These are phyloP conservation scores for Alternaria alternata DNA, from an alignment of 2,329 filamentous ascomycete genomes.

Conservation along the genomic window DNA sequence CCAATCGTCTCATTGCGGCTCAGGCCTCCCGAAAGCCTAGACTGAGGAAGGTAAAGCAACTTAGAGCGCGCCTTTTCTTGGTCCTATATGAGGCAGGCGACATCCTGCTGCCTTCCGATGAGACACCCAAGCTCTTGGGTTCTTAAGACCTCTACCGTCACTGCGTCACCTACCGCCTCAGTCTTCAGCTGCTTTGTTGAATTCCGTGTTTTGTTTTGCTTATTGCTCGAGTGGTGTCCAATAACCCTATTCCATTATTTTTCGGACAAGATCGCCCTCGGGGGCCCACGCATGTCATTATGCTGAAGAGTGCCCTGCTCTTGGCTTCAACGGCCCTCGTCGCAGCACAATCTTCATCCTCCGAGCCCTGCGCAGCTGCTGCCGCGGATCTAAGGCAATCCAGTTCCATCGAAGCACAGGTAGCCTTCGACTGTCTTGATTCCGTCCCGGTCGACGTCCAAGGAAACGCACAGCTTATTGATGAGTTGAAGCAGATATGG, in stretches of 20 bases:
- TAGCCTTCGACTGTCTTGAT: slow-evolving; percentile 39
- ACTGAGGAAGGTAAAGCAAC: slow-evolving; percentile 2
- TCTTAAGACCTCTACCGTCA: neutral
- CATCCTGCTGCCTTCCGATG: slow-evolving; percentile 13
- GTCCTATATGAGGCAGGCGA: slow-evolving; percentile 13
- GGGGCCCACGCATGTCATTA: slow-evolving; percentile 4
- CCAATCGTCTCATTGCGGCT: slow-evolving; percentile 1
- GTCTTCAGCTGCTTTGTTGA: neutral
- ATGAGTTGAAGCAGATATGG: slow-evolving; percentile 41
- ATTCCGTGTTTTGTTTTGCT: neutral
- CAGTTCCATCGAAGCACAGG: slow-evolving; percentile 25
- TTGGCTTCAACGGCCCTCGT: slow-evolving; percentile 24
- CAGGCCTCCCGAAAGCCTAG: slow-evolving; percentile 8
- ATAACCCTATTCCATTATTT: neutral
- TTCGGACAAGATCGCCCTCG: neutral
- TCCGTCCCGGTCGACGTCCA: slow-evolving; percentile 43
- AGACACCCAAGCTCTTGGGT: slow-evolving; percentile 9
- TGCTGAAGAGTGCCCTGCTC: slow-evolving; percentile 22
- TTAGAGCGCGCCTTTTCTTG: slow-evolving; percentile 6
- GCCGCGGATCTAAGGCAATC: slow-evolving; percentile 11
- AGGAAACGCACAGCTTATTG: slow-evolving; percentile 36
- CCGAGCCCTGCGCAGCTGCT: slow-evolving; percentile 32
- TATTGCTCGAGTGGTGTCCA: neutral
- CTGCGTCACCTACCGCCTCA: neutral
- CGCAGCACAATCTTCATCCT: slow-evolving; percentile 21